A percentile compares a stretch with the other conserved stretches of the same genome.
Conservation (phyloP, 2,329 filamentous ascomycete species). For the Aureobasidium sp. region DNA sequence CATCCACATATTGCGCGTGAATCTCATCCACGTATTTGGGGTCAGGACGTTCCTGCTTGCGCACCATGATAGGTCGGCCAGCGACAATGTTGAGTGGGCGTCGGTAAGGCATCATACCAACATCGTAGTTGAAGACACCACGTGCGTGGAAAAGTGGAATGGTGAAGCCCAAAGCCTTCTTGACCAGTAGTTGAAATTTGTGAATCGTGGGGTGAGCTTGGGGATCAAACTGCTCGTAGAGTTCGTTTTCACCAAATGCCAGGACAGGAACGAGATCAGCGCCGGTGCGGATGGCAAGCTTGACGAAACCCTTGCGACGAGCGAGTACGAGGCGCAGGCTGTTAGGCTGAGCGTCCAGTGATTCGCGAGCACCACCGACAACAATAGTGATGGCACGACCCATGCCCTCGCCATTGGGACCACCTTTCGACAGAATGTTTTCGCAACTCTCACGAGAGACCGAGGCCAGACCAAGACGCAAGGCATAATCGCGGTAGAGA, state of each 20-base stretch:
- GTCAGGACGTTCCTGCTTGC: slow-evolving; percentile 56
- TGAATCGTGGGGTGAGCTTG: slow-evolving; percentile 72
- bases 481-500: slow-evolving; percentile 88
- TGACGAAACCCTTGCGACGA: slow-evolving; percentile 85
- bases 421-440: slow-evolving; percentile 76
- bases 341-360: slow-evolving; percentile 77
- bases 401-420: slow-evolving; percentile 71
- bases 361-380: slow-evolving; percentile 85
- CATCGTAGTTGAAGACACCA: slow-evolving; percentile 92
- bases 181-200: slow-evolving; percentile 72
- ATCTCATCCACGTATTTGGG: slow-evolving; percentile 72
- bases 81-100: slow-evolving; percentile 83
- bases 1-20: slow-evolving; percentile 70
- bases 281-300: slow-evolving; percentile 84
- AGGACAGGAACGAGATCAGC: slow-evolving; percentile 90
- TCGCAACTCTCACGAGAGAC: slow-evolving; percentile 90
- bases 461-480: slow-evolving; percentile 77
- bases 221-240: slow-evolving; percentile 84
- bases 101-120: slow-evolving; percentile 91
- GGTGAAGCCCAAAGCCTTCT: slow-evolving; percentile 85
- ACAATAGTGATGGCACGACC: slow-evolving; percentile 96
- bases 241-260: slow-evolving; percentile 89
- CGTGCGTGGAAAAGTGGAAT: slow-evolving; percentile 83
- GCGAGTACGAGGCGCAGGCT: slow-evolving; percentile 70
- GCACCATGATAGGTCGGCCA: slow-evolving; percentile 69